Conservation (phyloP, 495 filamentous ascomycete species). For the Usnea hakonensis region DNA sequence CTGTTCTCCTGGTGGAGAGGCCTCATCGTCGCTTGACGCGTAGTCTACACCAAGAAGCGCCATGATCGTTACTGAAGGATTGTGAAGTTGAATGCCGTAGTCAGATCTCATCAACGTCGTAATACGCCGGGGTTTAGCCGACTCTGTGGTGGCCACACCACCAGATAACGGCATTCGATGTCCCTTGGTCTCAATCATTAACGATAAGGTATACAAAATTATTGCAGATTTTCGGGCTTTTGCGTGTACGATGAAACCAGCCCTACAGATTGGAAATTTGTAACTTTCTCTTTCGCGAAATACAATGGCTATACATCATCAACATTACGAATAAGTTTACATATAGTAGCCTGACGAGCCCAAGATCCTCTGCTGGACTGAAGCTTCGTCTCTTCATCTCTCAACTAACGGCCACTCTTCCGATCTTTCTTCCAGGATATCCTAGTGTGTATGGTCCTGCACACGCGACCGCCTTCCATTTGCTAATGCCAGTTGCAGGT, state of each 20-base stretch:
- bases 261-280: background rate
- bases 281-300: background rate
- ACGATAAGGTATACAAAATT: too few relatives aligned
- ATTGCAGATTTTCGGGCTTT: background rate
- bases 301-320: conserved; percentile 6
- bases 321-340: conserved; percentile 9
- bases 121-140: background rate
- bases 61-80: conserved; percentile 30
- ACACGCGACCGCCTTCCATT: conserved; percentile 6
- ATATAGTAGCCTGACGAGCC: conserved; percentile 3
- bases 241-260: background rate
- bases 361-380: conserved; percentile 8
- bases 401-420: background rate
- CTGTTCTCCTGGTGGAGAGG: conserved; percentile 20
- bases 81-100: too few relatives aligned
- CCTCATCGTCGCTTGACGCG: conserved; percentile 47
- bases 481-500: background rate
- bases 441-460: background rate
- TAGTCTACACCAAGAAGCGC: conserved; percentile 43
- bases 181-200: too few relatives aligned
- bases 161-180: background rate
- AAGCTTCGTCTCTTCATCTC: background rate
- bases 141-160: background rate
- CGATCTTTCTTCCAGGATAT: background rate
- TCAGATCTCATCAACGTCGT: too few relatives aligned